These are phyloP conservation scores for Otatea glauca DNA, from an alignment of 176 grass and related monocot species.

Conservation along the genomic window DNA sequence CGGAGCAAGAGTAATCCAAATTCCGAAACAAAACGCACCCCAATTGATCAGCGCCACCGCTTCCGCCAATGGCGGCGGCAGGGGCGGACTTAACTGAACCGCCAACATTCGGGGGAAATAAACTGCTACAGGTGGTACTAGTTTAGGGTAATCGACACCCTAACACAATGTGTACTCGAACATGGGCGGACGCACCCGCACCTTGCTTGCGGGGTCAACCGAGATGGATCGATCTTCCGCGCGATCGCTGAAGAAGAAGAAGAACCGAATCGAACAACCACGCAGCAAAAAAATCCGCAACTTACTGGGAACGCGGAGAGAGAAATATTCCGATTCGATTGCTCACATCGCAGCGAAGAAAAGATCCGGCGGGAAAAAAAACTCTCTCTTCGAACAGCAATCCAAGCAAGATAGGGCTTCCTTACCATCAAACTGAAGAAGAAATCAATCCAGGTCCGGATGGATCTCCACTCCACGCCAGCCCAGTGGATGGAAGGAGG, in stretches of 20 bases:
- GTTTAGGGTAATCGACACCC: neutral
- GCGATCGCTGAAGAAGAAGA: constrained; percentile 20
- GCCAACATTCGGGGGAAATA: neutral
- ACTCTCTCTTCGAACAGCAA: neutral
- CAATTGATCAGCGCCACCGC: constrained; percentile 14
- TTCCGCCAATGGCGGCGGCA: neutral
- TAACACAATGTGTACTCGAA: neutral
- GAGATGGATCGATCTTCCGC: neutral
- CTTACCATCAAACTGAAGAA: neutral
- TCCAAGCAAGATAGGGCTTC: neutral
- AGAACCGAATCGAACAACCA: neutral
- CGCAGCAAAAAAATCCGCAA: neutral
- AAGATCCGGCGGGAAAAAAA: neutral
- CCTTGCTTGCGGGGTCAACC: neutral
- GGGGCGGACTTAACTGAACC: neutral
- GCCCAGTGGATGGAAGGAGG: neutral
- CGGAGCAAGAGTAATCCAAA: neutral
- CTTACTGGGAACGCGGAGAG: neutral
- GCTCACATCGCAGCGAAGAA: neutral
- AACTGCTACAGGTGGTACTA: neutral
- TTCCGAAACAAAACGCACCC: neutral
- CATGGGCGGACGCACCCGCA: neutral
- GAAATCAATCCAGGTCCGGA: neutral
- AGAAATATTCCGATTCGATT: neutral
- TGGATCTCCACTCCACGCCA: constrained; percentile 5